Conservation (phyloP, 805 yeast genomes). For the Candida suzukii region DNA sequence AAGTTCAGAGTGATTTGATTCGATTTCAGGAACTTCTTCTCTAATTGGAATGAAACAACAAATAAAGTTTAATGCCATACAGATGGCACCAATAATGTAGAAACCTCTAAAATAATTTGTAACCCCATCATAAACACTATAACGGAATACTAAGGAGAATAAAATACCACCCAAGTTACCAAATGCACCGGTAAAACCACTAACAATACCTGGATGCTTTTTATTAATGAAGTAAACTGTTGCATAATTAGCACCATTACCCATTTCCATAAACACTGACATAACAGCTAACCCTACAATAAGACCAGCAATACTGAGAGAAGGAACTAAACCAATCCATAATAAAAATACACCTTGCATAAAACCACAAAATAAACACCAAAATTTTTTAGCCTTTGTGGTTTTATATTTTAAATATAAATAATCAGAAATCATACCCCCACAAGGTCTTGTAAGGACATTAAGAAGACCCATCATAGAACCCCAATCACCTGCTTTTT, state of each 20-base stretch:
- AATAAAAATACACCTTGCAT: conserved; percentile 27
- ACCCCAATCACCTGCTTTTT: conserved; percentile 24
- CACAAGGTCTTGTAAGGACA: conserved; percentile 23
- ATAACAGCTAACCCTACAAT: conserved; percentile 24
- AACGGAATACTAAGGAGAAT: conserved; percentile 29
- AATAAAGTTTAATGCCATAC: conserved; percentile 16
- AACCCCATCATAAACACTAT: conserved; percentile 16
- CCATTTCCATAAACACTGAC: conserved; percentile 30
- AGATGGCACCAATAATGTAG: conserved; percentile 28
- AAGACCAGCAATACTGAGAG: conserved; percentile 20
- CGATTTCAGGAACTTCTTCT: conserved; percentile 15
- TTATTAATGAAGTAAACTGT: conserved; percentile 29
- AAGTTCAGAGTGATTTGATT: neutral
- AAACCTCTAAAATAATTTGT: conserved; percentile 22
- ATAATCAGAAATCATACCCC: conserved; percentile 22
- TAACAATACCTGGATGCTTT: conserved; percentile 28
- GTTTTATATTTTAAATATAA: conserved; percentile 22
- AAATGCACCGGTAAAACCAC: conserved; percentile 29
- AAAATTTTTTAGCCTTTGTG: conserved; percentile 25
- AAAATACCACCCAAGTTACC: conserved; percentile 31
- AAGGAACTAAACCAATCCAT: conserved; percentile 27
- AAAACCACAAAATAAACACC: conserved; percentile 24
- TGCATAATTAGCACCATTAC: conserved; percentile 30
- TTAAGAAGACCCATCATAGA: conserved; percentile 26
- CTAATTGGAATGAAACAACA: conserved; percentile 18